Conservation (phyloP, 441 rosid species). For the Rhodomyrtus psidioides region DNA sequence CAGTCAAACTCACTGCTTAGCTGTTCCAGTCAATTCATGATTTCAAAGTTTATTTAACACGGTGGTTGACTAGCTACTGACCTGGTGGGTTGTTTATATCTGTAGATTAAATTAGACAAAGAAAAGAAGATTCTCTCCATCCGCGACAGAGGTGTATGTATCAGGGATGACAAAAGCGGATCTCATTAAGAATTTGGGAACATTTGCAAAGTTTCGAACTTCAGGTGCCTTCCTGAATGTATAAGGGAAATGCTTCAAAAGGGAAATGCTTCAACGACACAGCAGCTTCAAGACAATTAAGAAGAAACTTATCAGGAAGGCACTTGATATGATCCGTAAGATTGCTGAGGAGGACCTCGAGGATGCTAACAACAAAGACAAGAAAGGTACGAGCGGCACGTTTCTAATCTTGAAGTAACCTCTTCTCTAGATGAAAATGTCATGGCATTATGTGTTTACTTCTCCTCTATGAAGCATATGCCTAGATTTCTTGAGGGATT, state of each 20-base stretch:
- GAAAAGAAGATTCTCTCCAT: conserved; percentile 70
- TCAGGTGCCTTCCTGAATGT: conserved; percentile 89
- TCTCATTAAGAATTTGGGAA: conserved; percentile 89
- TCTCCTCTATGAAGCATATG: background rate
- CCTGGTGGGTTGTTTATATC: background rate
- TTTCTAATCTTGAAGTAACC: background rate
- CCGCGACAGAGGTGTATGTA: conserved; percentile 93
- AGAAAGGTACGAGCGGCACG: conserved; percentile 36
- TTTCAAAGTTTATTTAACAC: too few species aligned
- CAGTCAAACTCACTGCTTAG: too few species aligned
- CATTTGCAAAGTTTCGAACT: conserved; percentile 93
- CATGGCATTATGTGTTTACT: background rate
- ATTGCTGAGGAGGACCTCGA: conserved; percentile 93
- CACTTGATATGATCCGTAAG: conserved; percentile 89
- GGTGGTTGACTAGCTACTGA: too few species aligned
- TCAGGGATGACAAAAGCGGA: conserved; percentile 98
- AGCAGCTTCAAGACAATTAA: conserved; percentile 90
- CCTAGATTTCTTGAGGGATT: background rate
- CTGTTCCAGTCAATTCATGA: too few species aligned
- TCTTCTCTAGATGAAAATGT: background rate
- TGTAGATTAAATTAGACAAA: conserved; percentile 88
- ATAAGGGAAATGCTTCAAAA: too few species aligned
- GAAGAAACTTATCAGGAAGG: conserved; percentile 92
- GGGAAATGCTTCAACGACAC: conserved; percentile 97
- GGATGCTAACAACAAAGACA: conserved; percentile 60